Evolutionary conservation across 768 basidiomycete genomes (phyloP), one percentile per base, ranked within the genome.

Genomic region (Pulveroboletus sp.): DNA sequence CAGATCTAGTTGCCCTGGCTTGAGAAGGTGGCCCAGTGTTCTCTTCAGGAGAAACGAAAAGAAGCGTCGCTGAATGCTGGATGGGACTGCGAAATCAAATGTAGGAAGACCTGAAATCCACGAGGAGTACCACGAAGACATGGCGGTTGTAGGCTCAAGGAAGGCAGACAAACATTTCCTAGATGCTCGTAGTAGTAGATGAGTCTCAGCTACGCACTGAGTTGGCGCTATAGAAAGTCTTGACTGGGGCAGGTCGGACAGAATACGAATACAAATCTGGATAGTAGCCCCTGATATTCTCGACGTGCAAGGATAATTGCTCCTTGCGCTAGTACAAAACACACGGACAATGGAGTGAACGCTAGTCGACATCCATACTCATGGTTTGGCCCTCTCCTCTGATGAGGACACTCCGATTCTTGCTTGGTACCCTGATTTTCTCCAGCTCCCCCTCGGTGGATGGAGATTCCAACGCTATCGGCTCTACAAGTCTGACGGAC

Each of bases 21-120:
- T 88, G 47, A 97, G 77, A 52, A 96, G 77, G 63, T 86, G 87
- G 10, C 94, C 94, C 0, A 97, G 72, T 8, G 81, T 77, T 60
- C 83, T 84, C 75, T 83, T 87, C 54, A 97, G 77, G 46, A 92
- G 71, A 65, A 93, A 97, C 1, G 93, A 93, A 32, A 97, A 75
- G 71, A 97, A 93, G 50, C 90, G 82, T 46, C 84, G 77, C 72
- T 96, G 93, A 40, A 97, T 85, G 48, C 74, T 72, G 8, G 86
- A 76, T 14, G 88, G 84, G 21, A 90, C 69, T 46, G 76, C 64
- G 59, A 86, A 76, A 63, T 83, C 83, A 63, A 90, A 73, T 39
- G 75, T 74, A 15, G 87, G 86, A 35, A 89, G 69, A 18, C 69
- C 57, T 4, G 75, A 66, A 32, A 76, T 64, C 65, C 76, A 77